A percentile compares a stretch with the other conserved stretches of the same genome.
phyloP scores from a whole-genome alignment of 306 rosid genomes.

The Rosa rugosa region DNA sequence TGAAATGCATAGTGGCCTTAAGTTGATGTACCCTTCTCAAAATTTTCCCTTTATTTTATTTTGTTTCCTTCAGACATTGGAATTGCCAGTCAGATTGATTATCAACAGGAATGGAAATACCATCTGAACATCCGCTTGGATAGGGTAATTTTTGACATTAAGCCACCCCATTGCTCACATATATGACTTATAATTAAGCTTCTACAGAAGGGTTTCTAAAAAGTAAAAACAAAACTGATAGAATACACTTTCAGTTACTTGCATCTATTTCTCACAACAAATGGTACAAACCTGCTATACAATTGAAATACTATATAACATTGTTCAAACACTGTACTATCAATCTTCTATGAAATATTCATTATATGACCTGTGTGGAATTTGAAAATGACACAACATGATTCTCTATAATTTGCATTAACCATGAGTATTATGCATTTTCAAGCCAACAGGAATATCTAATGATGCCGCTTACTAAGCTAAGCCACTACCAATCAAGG shows the following conservation, averaged over 20 bases:
- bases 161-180: no score
- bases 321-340: background rate
- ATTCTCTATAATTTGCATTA: slow-evolving; percentile 1
- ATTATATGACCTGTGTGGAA: slow-evolving; percentile 15
- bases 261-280: background rate
- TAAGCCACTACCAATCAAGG: slow-evolving; percentile 33
- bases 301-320: slow-evolving; percentile 4
- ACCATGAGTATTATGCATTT: slow-evolving; percentile 15
- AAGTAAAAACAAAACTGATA: background rate
- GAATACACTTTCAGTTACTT: background rate
- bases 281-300: slow-evolving; percentile 17
- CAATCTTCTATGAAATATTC: background rate
- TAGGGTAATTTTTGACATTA: no score
- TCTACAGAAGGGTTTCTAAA: background rate
- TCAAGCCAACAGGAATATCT: slow-evolving; percentile 6
- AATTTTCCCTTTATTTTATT: no score
- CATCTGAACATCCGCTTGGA: no score
- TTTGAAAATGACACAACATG: slow-evolving; percentile 18
- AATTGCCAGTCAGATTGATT: no score
- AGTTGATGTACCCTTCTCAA: no score
- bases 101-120: no score
- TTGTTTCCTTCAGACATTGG: no score
- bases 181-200: no score
- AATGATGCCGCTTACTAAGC: slow-evolving; percentile 19
- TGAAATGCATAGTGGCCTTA: no score